Conservation (phyloP, 2,329 filamentous ascomycete species). For the Stemphylium beticola region DNA sequence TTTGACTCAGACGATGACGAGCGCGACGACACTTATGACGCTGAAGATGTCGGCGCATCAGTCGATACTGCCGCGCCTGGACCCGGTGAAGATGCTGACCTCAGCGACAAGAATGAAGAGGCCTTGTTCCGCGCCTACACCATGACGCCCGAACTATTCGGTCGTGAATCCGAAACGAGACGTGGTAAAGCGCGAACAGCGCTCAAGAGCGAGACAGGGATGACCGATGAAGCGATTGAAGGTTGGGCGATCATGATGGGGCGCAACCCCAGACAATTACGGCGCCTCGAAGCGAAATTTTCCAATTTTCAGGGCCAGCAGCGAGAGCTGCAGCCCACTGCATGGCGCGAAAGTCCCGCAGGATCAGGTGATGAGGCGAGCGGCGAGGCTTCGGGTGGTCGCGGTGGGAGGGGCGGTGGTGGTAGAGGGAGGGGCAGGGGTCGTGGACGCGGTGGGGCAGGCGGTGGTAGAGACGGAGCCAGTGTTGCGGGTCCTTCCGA, state of each 20-base stretch:
- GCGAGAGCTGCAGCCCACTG: conserved; percentile 66
- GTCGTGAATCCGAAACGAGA: conserved; percentile 72
- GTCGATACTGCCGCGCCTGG: conserved; percentile 68
- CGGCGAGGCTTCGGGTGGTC: conserved; percentile 54
- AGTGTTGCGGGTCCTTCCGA: conserved; percentile 69
- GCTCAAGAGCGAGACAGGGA: conserved; percentile 76
- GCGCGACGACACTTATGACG: conserved; percentile 94
- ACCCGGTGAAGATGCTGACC: conserved; percentile 62
- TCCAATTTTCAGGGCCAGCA: conserved; percentile 71
- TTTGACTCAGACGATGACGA: conserved; percentile 97
- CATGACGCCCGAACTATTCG: conserved; percentile 69
- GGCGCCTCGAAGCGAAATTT: conserved; percentile 73
- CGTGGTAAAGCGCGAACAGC: conserved; percentile 66
- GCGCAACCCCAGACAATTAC: conserved; percentile 72
- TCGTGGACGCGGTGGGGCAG: conserved; percentile 41
- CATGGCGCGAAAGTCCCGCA: conserved; percentile 61
- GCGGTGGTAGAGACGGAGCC: conserved; percentile 47
- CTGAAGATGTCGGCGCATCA: conserved; percentile 86
- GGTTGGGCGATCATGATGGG: conserved; percentile 90
- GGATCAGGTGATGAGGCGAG: conserved; percentile 61
- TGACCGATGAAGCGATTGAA: conserved; percentile 94
- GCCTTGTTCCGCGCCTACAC: conserved; percentile 75
- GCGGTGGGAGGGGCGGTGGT: conserved; percentile 52
- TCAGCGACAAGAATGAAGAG: conserved; percentile 68
- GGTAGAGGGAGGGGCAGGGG: conserved; percentile 47